Conservation (phyloP, 2,329 filamentous ascomycete genomes). For the Aspergillus arachidicola region DNA sequence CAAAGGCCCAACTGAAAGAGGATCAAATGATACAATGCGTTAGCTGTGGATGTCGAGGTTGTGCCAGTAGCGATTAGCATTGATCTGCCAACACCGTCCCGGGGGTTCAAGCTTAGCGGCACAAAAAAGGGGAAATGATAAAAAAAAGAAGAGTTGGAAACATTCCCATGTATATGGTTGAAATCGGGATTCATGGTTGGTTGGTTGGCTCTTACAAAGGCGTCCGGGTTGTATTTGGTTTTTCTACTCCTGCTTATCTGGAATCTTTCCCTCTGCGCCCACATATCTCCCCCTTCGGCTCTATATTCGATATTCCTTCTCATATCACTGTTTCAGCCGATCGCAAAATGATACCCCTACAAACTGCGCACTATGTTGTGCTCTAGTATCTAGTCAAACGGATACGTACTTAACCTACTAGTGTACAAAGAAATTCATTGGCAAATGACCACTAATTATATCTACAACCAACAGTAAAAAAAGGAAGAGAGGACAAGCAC, state of each 20-base stretch:
- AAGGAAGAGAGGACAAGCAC: conserved; percentile 18
- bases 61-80: conserved; percentile 75
- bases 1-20: conserved; percentile 85
- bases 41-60: conserved; percentile 90
- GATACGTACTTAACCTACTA: background rate
- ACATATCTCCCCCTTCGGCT: background rate
- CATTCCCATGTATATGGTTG: background rate
- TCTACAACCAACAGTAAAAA: background rate
- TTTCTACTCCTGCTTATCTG: background rate
- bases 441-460: background rate
- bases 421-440: background rate
- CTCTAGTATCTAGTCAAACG: background rate
- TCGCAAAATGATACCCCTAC: background rate
- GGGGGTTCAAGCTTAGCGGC: background rate
- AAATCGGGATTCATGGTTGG: background rate
- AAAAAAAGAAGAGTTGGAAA: background rate
- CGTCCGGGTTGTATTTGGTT: background rate
- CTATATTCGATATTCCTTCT: no score
- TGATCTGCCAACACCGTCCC: background rate
- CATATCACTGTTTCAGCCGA: background rate
- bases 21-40: conserved; percentile 90
- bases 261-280: background rate
- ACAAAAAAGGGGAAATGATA: background rate
- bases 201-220: background rate
- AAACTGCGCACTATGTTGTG: background rate